Evolutionary conservation across 2,329 filamentous ascomycete species (phyloP).

Genomic region (Ophiostoma ulmi): DNA sequence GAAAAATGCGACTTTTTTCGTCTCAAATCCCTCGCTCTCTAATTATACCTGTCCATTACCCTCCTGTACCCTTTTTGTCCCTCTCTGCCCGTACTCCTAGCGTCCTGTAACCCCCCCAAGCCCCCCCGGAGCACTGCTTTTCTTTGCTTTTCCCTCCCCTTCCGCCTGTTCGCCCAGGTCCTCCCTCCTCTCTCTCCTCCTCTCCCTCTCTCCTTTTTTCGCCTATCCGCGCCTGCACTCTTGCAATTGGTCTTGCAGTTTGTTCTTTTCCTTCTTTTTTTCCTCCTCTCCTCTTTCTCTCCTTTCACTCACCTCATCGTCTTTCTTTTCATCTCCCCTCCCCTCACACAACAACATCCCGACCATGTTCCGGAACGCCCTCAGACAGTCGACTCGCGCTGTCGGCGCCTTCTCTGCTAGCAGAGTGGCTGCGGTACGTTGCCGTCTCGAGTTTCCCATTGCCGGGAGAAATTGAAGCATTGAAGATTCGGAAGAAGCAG

Average conservation of each 20-base stretch:
- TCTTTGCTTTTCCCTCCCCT: constrained; percentile 14
- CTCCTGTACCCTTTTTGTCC: too few relatives aligned
- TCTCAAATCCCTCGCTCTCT: constrained; percentile 22
- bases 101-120: neutral
- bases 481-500: constrained; percentile 13
- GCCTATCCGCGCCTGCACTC: constrained; percentile 37
- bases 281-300: constrained; percentile 28
- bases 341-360: constrained; percentile 22
- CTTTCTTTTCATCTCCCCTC: constrained; percentile 15
- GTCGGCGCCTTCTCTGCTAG: constrained; percentile 90
- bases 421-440: constrained; percentile 92
- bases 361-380: constrained; percentile 95
- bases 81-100: neutral
- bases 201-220: constrained; percentile 18
- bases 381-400: constrained; percentile 93
- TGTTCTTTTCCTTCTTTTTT: constrained; percentile 48
- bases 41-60: neutral
- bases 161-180: constrained; percentile 11
- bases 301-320: constrained; percentile 4
- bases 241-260: constrained; percentile 50
- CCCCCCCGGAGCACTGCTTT: constrained; percentile 9
- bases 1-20: constrained; percentile 26
- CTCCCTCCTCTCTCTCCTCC: constrained; percentile 10
- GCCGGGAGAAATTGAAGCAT: neutral
- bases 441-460: constrained; percentile 3